Conservation (phyloP, 1,284 basidiomycete genomes). For the Trichosporon faecale region DNA sequence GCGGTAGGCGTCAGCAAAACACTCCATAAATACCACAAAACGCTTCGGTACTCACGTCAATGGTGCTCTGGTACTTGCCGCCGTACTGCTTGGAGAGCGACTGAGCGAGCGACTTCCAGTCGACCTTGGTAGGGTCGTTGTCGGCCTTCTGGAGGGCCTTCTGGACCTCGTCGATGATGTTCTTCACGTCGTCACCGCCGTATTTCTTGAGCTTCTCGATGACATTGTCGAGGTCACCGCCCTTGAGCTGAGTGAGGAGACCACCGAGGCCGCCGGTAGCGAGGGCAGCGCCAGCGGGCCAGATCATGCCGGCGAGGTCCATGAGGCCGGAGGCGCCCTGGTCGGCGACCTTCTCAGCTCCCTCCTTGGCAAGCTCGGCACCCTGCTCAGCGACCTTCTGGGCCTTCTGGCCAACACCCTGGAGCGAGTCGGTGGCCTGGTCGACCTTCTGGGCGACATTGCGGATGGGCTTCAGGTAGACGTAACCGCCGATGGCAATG, state of each 20-base stretch:
- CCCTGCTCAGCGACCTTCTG: slow-evolving; percentile 9
- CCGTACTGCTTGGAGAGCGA: slow-evolving; percentile 45
- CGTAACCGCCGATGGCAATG: slow-evolving; percentile 38
- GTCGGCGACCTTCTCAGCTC: slow-evolving; percentile 6
- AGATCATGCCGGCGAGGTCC: slow-evolving; percentile 34
- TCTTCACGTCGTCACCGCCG: slow-evolving; percentile 47
- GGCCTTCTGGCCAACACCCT: slow-evolving; percentile 13
- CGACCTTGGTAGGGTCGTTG: slow-evolving; percentile 43
- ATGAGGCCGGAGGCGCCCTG: neutral
- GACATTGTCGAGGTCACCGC: slow-evolving; percentile 40
- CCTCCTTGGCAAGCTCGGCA: slow-evolving; percentile 13
- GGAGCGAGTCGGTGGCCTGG: neutral
- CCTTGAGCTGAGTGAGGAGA: slow-evolving; percentile 43
- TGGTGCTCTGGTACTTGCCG: slow-evolving; percentile 36
- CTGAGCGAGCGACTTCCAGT: slow-evolving; percentile 44
- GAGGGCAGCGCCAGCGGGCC: slow-evolving; percentile 36
- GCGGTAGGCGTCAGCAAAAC: neutral
- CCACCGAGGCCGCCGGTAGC: slow-evolving; percentile 28
- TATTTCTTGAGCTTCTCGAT: slow-evolving; percentile 47
- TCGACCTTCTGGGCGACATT: slow-evolving; percentile 38
- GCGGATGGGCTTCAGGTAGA: slow-evolving; percentile 47
- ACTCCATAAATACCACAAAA: neutral
- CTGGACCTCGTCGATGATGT: slow-evolving; percentile 45
- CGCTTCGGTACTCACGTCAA: slow-evolving; percentile 36
- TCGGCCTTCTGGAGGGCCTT: slow-evolving; percentile 43